phyloP scores from a whole-genome alignment of 2,329 filamentous ascomycete genomes.

The Talaromyces sp. region DNA sequence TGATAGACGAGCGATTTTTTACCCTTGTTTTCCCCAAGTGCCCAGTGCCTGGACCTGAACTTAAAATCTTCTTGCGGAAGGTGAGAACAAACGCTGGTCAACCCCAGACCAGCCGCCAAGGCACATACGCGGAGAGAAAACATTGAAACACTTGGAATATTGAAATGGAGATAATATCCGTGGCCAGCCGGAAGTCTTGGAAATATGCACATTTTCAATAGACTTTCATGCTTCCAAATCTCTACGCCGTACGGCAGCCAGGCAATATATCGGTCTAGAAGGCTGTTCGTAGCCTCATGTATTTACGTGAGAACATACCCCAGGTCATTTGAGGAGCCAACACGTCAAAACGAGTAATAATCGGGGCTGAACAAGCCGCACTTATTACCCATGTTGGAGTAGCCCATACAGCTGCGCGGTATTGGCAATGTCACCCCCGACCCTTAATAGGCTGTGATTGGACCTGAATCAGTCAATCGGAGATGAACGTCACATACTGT shows the following conservation, averaged over 20 bases:
- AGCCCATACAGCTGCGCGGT: background rate
- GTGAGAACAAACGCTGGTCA: background rate
- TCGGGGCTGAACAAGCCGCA: background rate
- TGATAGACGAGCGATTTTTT: background rate
- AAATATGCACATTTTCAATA: background rate
- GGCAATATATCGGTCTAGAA: background rate
- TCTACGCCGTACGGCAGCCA: too few relatives aligned
- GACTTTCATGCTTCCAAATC: background rate
- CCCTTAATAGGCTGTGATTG: background rate
- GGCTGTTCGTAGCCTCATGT: background rate
- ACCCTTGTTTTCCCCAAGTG: background rate
- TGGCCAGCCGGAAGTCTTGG: background rate
- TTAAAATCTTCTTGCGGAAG: background rate
- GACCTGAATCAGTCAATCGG: background rate
- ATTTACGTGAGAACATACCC: background rate
- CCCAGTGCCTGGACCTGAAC: background rate
- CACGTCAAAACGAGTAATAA: background rate
- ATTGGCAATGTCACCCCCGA: conserved; percentile 1
- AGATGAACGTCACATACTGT: background rate
- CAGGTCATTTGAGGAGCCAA: background rate
- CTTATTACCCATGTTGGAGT: background rate
- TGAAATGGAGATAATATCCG: background rate
- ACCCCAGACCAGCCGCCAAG: background rate
- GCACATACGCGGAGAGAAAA: background rate
- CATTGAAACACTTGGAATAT: background rate